phyloP scores from a whole-genome alignment of 352 stramenopile genomes.

The Pythium periplocum region DNA sequence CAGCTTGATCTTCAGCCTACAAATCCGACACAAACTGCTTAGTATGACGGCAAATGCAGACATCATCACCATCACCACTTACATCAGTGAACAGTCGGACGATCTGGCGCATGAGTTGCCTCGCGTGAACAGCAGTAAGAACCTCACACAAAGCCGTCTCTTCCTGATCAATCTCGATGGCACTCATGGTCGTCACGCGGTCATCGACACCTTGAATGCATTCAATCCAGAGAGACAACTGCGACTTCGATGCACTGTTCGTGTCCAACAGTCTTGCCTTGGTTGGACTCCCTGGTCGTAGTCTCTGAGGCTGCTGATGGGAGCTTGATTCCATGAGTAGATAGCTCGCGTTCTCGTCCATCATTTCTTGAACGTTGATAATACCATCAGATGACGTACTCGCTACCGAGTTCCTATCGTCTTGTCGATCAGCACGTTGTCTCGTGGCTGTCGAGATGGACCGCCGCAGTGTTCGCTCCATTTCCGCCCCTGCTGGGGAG shows the following conservation, averaged over 20 bases:
- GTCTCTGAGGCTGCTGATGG: constrained; percentile 16
- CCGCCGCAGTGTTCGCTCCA: constrained; percentile 17
- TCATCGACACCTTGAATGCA: constrained; percentile 64
- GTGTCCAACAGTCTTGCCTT: constrained; percentile 36
- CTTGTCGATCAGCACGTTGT: too few relatives aligned
- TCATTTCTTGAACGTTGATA: constrained; percentile 60
- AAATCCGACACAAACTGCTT: not conserved
- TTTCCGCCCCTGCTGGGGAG: constrained; percentile 26
- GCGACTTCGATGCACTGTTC: constrained; percentile 19
- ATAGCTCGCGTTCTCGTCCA: constrained; percentile 81
- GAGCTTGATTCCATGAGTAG: constrained; percentile 56
- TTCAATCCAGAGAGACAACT: constrained; percentile 61
- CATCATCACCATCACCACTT: constrained; percentile 9
- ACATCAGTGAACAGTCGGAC: constrained; percentile 52
- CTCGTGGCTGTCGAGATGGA: too few relatives aligned
- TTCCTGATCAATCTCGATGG: constrained; percentile 61
- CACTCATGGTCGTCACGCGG: constrained; percentile 45
- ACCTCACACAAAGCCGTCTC: constrained; percentile 51
- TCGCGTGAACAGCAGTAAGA: constrained; percentile 55
- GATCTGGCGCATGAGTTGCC: constrained; percentile 62
- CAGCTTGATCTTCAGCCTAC: constrained; percentile 21
- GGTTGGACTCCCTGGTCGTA: constrained; percentile 34
- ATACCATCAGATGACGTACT: constrained; percentile 11
- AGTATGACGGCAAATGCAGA: not conserved
- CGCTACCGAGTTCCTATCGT: too few relatives aligned